Evolutionary conservation across 305 asterid genomes (phyloP).

Genomic region (Lippia alba): DNA sequence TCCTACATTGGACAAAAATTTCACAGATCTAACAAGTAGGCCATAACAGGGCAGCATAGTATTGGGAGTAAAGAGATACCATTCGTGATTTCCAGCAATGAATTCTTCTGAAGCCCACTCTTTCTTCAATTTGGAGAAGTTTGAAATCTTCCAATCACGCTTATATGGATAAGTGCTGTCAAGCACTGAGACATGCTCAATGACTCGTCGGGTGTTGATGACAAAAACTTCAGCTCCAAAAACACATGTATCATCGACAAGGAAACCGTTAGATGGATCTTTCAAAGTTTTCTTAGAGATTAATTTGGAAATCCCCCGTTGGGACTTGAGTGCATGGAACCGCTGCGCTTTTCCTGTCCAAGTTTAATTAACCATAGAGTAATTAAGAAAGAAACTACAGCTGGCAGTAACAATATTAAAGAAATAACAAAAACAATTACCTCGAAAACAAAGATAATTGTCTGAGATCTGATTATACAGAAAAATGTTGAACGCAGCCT

Average conservation of each 20-base stretch:
- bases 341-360: not conserved
- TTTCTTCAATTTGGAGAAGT: not conserved
- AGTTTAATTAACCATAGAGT: too few relatives aligned
- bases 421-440: too few relatives aligned
- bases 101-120: not conserved
- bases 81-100: not conserved
- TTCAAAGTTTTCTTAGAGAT: not conserved
- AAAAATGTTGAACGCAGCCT: not conserved
- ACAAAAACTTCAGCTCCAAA: constrained; percentile 27
- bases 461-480: not conserved
- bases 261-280: constrained; percentile 9
- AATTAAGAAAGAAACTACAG: too few relatives aligned
- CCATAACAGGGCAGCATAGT: not conserved
- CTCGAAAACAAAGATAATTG: not conserved
- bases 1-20: not conserved
- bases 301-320: not conserved
- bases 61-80: not conserved
- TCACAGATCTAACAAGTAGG: not conserved
- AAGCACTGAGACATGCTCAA: not conserved
- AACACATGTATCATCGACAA: constrained; percentile 2
- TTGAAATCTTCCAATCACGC: constrained; percentile 4
- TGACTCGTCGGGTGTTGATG: not conserved
- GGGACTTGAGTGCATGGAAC: not conserved
- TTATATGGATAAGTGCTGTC: not conserved
- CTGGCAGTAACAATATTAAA: too few relatives aligned